Base-by-base conservation (phyloP, 2,329 filamentous ascomycete genomes). In the Verticillium tricorpus region DNA sequence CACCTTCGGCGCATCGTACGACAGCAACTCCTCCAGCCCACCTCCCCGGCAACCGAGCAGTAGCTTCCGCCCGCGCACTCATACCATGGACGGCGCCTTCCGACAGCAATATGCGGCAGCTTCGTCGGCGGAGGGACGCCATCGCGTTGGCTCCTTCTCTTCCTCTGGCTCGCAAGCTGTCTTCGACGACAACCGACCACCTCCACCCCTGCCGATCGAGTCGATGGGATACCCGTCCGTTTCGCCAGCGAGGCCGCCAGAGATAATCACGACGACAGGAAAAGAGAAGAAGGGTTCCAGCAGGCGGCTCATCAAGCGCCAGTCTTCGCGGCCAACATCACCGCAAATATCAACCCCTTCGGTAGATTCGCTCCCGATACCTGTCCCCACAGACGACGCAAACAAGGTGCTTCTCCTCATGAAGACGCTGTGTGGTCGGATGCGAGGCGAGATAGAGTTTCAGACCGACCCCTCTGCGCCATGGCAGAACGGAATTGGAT, bases 361-460 rank as follows among this genome's bases (percentile, higher is more conserved):
- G 5, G 79, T 88, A 62, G 86, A 89, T 71, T 86, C 85, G 5
- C 72, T 89, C 2, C 81, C 83, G 2, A 73, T 83, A 28, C 86
- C 87, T 3, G 78, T 89, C 57, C 82, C 84, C 39, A 88, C 87
- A 4, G 82, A 85, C 22, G 89, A 93, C 73, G 86, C 89, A 45
- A 89, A 89, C 67, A 90, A 87, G 70, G 83, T 94, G 31, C 77
- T 93, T 60, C 81, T 86, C 68, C 76, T 95, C 63, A 94, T 95
- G 90, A 91, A 88, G 72, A 88, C 84, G 28, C 78, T 92, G 7
- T 90, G 89, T 69, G 91, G 92, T 32, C 85, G 88, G 66, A 95
- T 94, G 91, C 88, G 87, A 68, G 91, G 91, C 61, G 87, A 89
- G 67, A 81, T 93, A 34, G 88, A 91, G 65, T 94, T 91, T 71